A percentile compares a stretch with the other conserved stretches of the same genome.
Evolutionary conservation across 1,284 basidiomycete genomes (phyloP).

Genomic region (Stygiomarasmius scandens): DNA sequence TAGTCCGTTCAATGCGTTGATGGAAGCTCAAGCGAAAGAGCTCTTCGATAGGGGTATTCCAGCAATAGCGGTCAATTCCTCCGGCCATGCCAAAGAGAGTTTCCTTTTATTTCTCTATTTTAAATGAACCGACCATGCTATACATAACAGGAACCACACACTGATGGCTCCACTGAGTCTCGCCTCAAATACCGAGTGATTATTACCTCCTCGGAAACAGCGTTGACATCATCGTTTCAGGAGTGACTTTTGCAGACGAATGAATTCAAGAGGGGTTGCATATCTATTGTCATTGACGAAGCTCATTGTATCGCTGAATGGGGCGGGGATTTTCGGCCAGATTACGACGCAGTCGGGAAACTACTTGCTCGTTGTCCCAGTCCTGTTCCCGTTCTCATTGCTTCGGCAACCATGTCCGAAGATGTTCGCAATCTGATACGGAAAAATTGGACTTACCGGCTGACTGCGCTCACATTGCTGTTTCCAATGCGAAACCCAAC

Average conservation of each 20-base stretch:
- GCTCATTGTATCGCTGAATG: conserved; percentile 20
- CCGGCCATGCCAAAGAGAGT: not conserved
- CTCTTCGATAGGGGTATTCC: conserved; percentile 9
- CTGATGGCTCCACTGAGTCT: not conserved
- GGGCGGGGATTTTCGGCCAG: conserved; percentile 17
- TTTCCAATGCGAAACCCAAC: conserved; percentile 22
- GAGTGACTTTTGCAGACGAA: not conserved
- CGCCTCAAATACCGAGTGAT: not conserved
- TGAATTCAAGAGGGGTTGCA: not conserved
- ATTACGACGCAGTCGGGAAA: conserved; percentile 11
- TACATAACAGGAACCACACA: not conserved
- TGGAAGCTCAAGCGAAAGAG: conserved; percentile 16
- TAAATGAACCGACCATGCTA: not conserved
- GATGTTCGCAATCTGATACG: conserved; percentile 16
- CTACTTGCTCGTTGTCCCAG: conserved; percentile 13
- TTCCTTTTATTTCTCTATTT: not conserved
- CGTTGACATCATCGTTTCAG: not conserved
- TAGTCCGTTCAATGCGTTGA: conserved; percentile 17
- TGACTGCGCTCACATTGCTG: conserved; percentile 7
- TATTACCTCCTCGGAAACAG: not conserved
- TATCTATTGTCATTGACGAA: conserved; percentile 14
- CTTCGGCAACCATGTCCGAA: conserved; percentile 19
- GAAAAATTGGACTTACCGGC: conserved; percentile 9
- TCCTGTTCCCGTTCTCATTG: conserved; percentile 17
- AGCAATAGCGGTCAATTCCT: conserved; percentile 14